These are phyloP conservation scores for Vinca minor DNA, from an alignment of 257 asterid species.

Conservation along the genomic window DNA sequence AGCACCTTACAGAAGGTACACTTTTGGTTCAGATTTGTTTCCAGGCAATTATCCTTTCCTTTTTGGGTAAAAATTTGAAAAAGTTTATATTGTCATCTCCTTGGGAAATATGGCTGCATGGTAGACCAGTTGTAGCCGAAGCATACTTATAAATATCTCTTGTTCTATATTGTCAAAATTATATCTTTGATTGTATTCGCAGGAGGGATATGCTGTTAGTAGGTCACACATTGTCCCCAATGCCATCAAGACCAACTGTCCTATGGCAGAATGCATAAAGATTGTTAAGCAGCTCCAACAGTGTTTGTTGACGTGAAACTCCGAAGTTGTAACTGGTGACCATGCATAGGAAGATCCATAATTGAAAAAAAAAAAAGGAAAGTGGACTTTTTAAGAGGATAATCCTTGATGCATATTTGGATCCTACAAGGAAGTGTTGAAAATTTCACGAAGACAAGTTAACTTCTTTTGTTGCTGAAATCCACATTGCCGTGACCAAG, in stretches of 20 bases:
- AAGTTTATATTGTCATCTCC: background rate
- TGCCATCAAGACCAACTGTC: constrained; percentile 82
- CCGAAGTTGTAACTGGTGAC: background rate
- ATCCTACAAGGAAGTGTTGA: background rate
- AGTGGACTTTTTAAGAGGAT: too few relatives aligned
- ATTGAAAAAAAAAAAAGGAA: too few relatives aligned
- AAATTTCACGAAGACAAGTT: background rate
- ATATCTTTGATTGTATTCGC: constrained; percentile 8
- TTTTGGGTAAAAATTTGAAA: background rate
- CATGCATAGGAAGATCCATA: background rate
- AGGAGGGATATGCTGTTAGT: constrained; percentile 66
- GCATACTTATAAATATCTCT: too few relatives aligned
- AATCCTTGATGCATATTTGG: background rate
- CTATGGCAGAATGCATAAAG: constrained; percentile 63
- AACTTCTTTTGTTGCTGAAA: background rate
- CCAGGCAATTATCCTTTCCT: background rate
- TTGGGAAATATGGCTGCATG: background rate
- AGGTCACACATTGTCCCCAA: constrained; percentile 68
- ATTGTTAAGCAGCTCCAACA: constrained; percentile 49
- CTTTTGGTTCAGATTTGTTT: constrained; percentile 4
- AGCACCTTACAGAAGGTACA: constrained; percentile 51
- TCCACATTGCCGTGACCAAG: background rate
- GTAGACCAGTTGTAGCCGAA: too few relatives aligned
- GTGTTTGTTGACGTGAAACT: constrained; percentile 7
- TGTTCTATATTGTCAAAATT: constrained; percentile 1